These are phyloP conservation scores for Cryptococcus maquisensis DNA, from an alignment of 1,284 basidiomycete genomes.

Conservation along the genomic window DNA sequence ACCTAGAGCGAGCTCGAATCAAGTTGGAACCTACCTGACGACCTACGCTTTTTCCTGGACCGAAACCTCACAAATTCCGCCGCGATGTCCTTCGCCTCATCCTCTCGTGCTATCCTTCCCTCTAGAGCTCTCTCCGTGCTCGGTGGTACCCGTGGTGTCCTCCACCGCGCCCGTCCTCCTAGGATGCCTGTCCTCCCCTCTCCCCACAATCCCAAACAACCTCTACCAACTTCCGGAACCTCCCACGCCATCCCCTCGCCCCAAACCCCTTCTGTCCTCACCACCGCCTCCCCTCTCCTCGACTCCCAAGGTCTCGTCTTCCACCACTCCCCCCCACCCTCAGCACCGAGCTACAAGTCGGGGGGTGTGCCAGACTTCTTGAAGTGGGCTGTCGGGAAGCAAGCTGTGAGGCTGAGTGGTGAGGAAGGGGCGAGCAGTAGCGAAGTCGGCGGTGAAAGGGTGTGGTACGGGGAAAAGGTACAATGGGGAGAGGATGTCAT, in stretches of 20 bases:
- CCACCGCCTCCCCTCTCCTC: slow-evolving; percentile 12
- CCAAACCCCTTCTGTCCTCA: slow-evolving; percentile 9
- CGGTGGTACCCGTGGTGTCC: slow-evolving; percentile 20
- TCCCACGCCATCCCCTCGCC: slow-evolving; percentile 22
- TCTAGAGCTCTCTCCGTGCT: slow-evolving; percentile 2
- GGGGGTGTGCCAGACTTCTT: slow-evolving; percentile 36
- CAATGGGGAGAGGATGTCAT: slow-evolving; percentile 26
- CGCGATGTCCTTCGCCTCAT: slow-evolving; percentile 18
- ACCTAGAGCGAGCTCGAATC: background rate
- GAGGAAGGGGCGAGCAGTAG: slow-evolving; percentile 28
- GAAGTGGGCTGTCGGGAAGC: slow-evolving; percentile 30
- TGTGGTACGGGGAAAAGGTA: slow-evolving; percentile 7
- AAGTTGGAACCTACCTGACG: background rate
- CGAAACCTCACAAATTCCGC: background rate
- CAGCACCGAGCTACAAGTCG: slow-evolving; percentile 38
- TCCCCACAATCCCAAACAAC: slow-evolving; percentile 26
- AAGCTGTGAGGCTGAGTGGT: slow-evolving; percentile 27
- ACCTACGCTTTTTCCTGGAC: background rate
- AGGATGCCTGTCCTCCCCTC: slow-evolving; percentile 31
- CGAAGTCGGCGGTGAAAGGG: slow-evolving; percentile 11
- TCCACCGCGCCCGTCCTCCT: slow-evolving; percentile 41
- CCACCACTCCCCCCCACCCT: slow-evolving; percentile 42
- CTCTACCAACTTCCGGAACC: slow-evolving; percentile 38
- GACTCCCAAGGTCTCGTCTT: slow-evolving; percentile 27
- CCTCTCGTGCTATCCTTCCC: slow-evolving; percentile 14